Evolutionary conservation across 441 rosid genomes (phyloP).

Genomic region (Hura crepitans): DNA sequence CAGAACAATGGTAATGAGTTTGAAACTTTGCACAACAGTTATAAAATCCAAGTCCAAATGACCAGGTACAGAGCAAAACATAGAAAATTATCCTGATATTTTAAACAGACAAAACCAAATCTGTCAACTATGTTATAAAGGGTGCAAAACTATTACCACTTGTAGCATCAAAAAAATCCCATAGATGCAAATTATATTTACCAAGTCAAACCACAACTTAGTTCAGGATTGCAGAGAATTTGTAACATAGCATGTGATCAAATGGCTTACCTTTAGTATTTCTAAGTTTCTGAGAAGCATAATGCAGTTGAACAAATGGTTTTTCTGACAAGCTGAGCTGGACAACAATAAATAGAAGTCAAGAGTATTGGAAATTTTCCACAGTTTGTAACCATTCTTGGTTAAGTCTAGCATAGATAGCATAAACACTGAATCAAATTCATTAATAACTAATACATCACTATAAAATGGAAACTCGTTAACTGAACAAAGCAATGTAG

Average conservation of each 20-base stretch:
- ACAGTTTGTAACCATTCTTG: constrained; percentile 15
- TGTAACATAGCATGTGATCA: constrained; percentile 3
- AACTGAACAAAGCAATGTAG: background rate
- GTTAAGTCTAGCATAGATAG: constrained; percentile 8
- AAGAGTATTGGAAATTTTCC: constrained; percentile 11
- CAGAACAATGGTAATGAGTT: constrained; percentile 5
- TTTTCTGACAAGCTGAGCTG: constrained; percentile 41
- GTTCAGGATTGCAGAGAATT: background rate
- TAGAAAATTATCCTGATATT: background rate
- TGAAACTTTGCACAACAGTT: background rate
- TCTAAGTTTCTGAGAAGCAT: constrained; percentile 35
- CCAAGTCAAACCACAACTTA: background rate
- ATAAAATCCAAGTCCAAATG: constrained; percentile 12
- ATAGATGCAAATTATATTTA: constrained; percentile 10
- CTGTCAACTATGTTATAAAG: constrained; percentile 7
- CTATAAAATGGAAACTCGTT: background rate
- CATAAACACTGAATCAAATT: constrained; percentile 12
- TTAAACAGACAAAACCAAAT: constrained; percentile 10
- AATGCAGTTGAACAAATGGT: constrained; percentile 28
- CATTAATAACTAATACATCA: background rate
- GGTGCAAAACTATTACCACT: constrained; percentile 1
- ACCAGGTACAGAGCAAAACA: background rate
- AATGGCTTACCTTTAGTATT: constrained; percentile 45
- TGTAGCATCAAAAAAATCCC: constrained; percentile 1
- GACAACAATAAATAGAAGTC: constrained; percentile 21